Evolutionary conservation across 208 protist genomes (phyloP).

Genomic region (Trypanosoma platydactyli): DNA sequence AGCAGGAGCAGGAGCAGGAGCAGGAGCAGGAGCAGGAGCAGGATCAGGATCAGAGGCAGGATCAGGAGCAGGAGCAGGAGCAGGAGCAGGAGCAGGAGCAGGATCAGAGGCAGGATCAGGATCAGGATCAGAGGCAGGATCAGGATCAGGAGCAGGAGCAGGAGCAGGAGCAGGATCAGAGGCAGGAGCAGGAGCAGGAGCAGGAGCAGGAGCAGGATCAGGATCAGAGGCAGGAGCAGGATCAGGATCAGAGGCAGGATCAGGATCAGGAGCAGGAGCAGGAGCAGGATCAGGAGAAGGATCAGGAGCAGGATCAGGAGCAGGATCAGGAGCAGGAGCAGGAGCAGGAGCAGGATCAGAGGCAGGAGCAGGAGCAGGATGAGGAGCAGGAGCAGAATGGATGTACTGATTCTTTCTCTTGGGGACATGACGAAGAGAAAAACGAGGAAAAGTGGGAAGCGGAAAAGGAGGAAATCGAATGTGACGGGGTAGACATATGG

Average conservation of each 20-base stretch:
- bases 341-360: too few species aligned
- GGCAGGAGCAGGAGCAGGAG: neutral
- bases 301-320: too few species aligned
- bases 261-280: neutral
- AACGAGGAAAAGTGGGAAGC: constrained; percentile 21
- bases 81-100: too few species aligned
- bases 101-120: neutral
- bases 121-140: neutral
- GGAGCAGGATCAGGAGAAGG: constrained; percentile 25
- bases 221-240: too few species aligned
- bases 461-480: constrained; percentile 23
- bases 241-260: neutral
- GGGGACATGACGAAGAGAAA: constrained; percentile 10
- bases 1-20: too few species aligned
- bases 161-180: neutral
- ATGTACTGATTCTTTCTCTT: too few species aligned
- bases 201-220: too few species aligned
- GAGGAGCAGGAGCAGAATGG: constrained; percentile 7
- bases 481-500: constrained; percentile 29
- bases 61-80: too few species aligned
- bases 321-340: too few species aligned
- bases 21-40: too few species aligned
- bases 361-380: constrained; percentile 23
- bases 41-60: too few species aligned
- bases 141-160: too few species aligned